A percentile compares a stretch with the other conserved stretches of the same genome.
Conservation (phyloP, 352 stramenopile species). For the Aphanomyces cochlioides region DNA sequence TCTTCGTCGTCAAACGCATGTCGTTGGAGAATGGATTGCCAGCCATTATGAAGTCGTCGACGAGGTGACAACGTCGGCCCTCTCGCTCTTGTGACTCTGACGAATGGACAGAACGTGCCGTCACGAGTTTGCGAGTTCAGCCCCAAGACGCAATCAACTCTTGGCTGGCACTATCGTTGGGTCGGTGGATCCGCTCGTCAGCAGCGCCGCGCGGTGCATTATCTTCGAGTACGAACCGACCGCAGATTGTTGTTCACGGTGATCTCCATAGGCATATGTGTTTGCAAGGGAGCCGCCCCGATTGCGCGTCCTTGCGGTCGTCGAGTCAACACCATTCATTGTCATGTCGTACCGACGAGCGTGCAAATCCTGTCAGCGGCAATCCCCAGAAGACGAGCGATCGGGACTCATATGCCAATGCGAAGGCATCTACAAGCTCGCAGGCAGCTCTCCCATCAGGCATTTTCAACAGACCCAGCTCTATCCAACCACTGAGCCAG, state of each 20-base stretch:
- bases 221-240: slow-evolving; percentile 7
- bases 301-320: background rate
- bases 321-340: slow-evolving; percentile 16
- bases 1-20: slow-evolving; percentile 20
- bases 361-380: slow-evolving; percentile 19
- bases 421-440: slow-evolving; percentile 17
- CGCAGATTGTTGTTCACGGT: background rate
- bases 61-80: background rate
- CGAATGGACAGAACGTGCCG: slow-evolving; percentile 11
- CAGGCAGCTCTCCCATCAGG: background rate
- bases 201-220: slow-evolving; percentile 23
- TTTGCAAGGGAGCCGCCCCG: background rate
- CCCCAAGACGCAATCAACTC: slow-evolving; percentile 19
- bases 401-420: background rate
- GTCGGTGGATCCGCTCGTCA: slow-evolving; percentile 22
- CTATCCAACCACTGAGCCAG: background rate
- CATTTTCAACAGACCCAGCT: background rate
- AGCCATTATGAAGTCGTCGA: slow-evolving; percentile 30
- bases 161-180: slow-evolving; percentile 30
- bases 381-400: slow-evolving; percentile 3
- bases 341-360: slow-evolving; percentile 26
- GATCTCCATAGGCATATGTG: background rate
- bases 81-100: background rate
- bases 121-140: slow-evolving; percentile 21
- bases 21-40: slow-evolving; percentile 27